Conservation (phyloP, 805 yeast genomes). For the Candida ficus region DNA sequence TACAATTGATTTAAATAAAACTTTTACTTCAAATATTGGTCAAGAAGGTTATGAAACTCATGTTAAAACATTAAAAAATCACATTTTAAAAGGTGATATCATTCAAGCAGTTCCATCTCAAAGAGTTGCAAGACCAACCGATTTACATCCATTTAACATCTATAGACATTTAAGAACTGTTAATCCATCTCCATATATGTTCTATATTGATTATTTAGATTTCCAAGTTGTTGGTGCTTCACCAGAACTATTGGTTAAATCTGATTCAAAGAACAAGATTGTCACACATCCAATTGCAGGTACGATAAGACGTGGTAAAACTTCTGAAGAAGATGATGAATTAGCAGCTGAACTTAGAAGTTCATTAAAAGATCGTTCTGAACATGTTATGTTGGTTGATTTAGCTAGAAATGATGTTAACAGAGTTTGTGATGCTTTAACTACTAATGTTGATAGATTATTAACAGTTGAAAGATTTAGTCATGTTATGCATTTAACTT, state of each 20-base stretch:
- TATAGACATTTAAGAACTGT: constrained; percentile 93
- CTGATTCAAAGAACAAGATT: constrained; percentile 65
- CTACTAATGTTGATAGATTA: constrained; percentile 83
- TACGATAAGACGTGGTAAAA: constrained; percentile 84
- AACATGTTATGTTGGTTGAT: constrained; percentile 98
- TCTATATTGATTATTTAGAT: constrained; percentile 85
- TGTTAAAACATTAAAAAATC: constrained; percentile 69
- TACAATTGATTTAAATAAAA: constrained; percentile 60
- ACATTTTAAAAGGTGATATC: constrained; percentile 86
- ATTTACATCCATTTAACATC: constrained; percentile 92
- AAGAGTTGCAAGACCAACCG: constrained; percentile 91
- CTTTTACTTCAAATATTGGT: constrained; percentile 85
- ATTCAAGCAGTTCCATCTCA: constrained; percentile 99
- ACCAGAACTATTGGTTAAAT: constrained; percentile 87
- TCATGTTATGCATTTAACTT: constrained; percentile 95
- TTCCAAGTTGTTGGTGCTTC: constrained; percentile 97
- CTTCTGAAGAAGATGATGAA: constrained; percentile 85
- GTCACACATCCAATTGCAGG: constrained; percentile 99
- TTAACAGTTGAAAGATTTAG: constrained; percentile 89
- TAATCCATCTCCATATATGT: constrained; percentile 96
- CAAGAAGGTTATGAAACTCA: constrained; percentile 87
- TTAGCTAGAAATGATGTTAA: constrained; percentile 95
- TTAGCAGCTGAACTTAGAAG: constrained; percentile 69
- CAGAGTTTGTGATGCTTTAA: constrained; percentile 82
- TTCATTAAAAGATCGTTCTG: constrained; percentile 90